These are phyloP conservation scores for Penicillium sp. DNA, from an alignment of 2,329 filamentous ascomycete species.

Conservation along the genomic window DNA sequence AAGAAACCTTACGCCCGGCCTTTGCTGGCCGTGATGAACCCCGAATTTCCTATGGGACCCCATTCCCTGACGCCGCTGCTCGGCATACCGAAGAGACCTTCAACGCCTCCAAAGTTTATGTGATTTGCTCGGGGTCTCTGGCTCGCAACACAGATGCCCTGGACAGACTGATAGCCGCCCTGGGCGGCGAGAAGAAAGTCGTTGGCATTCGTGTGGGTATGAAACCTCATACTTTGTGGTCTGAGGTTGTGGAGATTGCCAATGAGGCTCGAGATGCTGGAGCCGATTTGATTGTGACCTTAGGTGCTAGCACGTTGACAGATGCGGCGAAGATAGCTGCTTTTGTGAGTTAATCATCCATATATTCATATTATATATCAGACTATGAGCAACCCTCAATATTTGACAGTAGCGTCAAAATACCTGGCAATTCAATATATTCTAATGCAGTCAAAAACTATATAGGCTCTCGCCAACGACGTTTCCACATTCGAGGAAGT, in stretches of 20 bases:
- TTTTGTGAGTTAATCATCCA: conserved; percentile 29
- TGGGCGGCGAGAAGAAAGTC: conserved; percentile 39
- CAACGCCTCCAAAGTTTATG: conserved; percentile 45
- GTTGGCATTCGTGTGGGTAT: conserved; percentile 50
- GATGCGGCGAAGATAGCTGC: conserved; percentile 54
- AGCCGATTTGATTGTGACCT: conserved; percentile 51
- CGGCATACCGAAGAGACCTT: conserved; percentile 46
- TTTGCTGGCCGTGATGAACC: conserved; percentile 36
- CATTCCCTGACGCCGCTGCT: conserved; percentile 43
- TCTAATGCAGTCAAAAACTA: neutral
- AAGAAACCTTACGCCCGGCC: conserved; percentile 34
- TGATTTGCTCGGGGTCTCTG: conserved; percentile 51
- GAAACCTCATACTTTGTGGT: conserved; percentile 52
- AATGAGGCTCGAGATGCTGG: conserved; percentile 34
- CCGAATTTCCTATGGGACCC: conserved; percentile 46
- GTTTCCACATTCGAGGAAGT: conserved; percentile 38
- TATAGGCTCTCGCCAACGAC: conserved; percentile 47
- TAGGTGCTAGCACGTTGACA: conserved; percentile 55
- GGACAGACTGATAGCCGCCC: conserved; percentile 35
- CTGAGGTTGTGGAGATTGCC: conserved; percentile 49
- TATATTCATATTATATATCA: neutral
- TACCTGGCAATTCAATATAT: no score
- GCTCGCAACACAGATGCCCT: conserved; percentile 46
- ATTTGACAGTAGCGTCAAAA: neutral
- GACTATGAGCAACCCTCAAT: no score